Percentiles rank a stretch among this genome's conserved stretches.
Conservation (phyloP, 1,284 basidiomycete genomes). For the Cutaneotrichosporon sp. region DNA sequence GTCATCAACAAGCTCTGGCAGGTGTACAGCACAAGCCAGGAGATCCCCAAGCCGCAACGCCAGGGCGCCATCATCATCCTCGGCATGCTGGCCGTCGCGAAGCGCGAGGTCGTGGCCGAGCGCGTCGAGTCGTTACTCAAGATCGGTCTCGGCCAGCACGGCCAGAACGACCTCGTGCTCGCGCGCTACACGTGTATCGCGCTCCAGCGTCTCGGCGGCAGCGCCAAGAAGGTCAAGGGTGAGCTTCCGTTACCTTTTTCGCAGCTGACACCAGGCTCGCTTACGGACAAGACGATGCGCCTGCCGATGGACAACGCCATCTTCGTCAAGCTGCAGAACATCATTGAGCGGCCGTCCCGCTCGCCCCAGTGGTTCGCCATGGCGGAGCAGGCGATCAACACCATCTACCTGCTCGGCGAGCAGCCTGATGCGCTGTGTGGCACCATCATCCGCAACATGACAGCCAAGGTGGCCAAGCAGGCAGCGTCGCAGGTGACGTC, state of each 20-base stretch:
- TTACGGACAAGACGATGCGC: conserved; percentile 82
- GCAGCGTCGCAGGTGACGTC: conserved; percentile 2
- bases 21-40: conserved; percentile 78
- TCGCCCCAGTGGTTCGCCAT: conserved; percentile 91
- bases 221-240: conserved; percentile 97
- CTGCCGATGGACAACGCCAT: conserved; percentile 86
- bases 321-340: conserved; percentile 78
- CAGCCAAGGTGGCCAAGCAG: conserved; percentile 65
- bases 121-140: conserved; percentile 81
- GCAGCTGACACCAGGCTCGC: conserved; percentile 62
- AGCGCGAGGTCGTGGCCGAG: conserved; percentile 80
- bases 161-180: conserved; percentile 82
- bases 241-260: conserved; percentile 14
- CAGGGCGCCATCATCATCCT: conserved; percentile 92
- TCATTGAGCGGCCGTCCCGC: conserved; percentile 72
- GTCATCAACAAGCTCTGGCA: conserved; percentile 92
- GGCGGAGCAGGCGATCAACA: conserved; percentile 96
- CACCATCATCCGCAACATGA: conserved; percentile 78
- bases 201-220: conserved; percentile 87
- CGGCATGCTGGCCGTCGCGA: conserved; percentile 91
- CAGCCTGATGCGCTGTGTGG: conserved; percentile 87
- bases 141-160: conserved; percentile 82
- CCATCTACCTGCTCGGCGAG: conserved; percentile 90
- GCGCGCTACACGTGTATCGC: conserved; percentile 94
- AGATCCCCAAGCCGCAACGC: conserved; percentile 77